Evolutionary conservation across 805 yeast species (phyloP), one percentile per base, ranked within the genome.

Genomic region (Scheffersomyces ergatensis): DNA sequence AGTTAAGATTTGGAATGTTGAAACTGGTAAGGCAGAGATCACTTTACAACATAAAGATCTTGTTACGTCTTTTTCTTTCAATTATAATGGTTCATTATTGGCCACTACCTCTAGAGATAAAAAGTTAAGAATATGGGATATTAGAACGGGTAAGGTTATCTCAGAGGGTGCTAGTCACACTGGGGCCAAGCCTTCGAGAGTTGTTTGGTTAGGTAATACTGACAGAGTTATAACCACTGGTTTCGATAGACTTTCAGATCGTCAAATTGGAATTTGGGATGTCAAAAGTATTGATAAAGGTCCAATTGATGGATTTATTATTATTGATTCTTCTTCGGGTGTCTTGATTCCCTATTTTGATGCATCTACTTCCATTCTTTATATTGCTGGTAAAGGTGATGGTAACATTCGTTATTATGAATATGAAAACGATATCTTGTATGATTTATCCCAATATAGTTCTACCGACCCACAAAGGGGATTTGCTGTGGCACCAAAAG

Each of bases 401-500:
- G 98, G 98, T 54, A 93, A 92, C 62, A 88, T 93, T 55, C 86
- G 97, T 57, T 92, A 92, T 67, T 93, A 72, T 58, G 99, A 93
- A 70, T 89, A 78, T 62, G 89, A 82, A 46, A 80, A 86, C 54
- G 97, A 92, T 55, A 85, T 82, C 54, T 72, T 93, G 41, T 82
- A 74, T 63, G 88, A 85, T 51, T 67, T 93, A 44, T 86, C 96
- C n/a, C 97, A 92, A 60, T 93, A 77, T 62, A 82, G 83, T 45
- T 89, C 97, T 3, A 78, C 82, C 2, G 95, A 88, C 25, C 93
- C 99, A 2, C 99, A 93, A 72, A 85, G 99, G 63, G 99, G 99
- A 1, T 82, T 92, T 58, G 95, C 97, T 0, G 77, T 85, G 36
- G 80, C 92, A 11, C 98, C 99, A 39, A 89, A 89, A 60, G 74